phyloP scores from a whole-genome alignment of 2,329 filamentous ascomycete species.

The Aspergillus sclerotialis region DNA sequence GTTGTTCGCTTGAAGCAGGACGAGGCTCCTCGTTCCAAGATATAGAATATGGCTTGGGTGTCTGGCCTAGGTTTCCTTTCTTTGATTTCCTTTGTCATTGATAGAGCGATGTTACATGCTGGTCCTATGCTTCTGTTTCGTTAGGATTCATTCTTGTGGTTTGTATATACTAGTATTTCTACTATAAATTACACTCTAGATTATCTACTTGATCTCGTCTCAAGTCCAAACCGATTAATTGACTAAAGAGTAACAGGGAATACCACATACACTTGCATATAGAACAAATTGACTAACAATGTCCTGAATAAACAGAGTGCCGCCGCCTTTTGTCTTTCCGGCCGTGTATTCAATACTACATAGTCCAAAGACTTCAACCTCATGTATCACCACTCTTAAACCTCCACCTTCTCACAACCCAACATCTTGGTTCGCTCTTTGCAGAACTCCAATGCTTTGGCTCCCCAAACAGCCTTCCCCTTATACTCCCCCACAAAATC shows the following conservation, averaged over 20 bases:
- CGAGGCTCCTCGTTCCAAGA: conserved; percentile 25
- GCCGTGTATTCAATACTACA: no score
- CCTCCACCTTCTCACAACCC: conserved; percentile 9
- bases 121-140: background rate
- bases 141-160: background rate
- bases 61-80: conserved; percentile 1
- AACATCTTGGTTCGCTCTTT: conserved; percentile 14
- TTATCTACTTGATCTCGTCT: no score
- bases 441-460: conserved; percentile 31
- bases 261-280: no score
- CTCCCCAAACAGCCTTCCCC: conserved; percentile 38
- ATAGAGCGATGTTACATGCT: conserved; percentile 3
- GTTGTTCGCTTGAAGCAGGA: conserved; percentile 42
- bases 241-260: no score
- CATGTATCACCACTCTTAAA: no score
- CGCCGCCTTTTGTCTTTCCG: conserved; percentile 4
- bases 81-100: conserved; percentile 5
- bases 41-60: no score
- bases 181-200: no score
- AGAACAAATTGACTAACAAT: no score
- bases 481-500: conserved; percentile 40
- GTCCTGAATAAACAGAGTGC: no score
- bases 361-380: no score
- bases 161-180: background rate
- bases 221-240: no score